Percentiles rank a stretch among this genome's conserved stretches.
phyloP scores from a whole-genome alignment of 495 filamentous ascomycete genomes.

The Hypoxylon fuscum region DNA sequence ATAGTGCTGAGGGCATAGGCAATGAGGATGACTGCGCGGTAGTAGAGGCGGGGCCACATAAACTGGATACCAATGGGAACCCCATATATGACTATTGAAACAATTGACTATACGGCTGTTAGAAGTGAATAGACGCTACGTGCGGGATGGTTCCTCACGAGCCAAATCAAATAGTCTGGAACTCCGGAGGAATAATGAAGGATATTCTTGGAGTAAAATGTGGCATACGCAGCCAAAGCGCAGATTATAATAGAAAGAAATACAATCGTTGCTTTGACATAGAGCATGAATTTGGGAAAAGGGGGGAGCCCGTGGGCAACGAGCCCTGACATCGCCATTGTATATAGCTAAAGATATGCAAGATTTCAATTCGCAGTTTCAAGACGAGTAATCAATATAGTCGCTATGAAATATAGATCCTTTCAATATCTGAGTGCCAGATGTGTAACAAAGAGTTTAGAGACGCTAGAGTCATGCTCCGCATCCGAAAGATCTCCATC shows the following conservation, averaged over 20 bases:
- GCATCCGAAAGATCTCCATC: no score
- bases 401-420: no score
- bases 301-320: conserved; percentile 45
- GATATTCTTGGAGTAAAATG: conserved; percentile 31
- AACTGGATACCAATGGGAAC: conserved; percentile 40
- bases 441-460: no score
- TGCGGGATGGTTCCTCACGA: conserved; percentile 40
- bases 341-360: not conserved
- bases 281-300: conserved; percentile 44
- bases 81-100: conserved; percentile 49
- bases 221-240: conserved; percentile 43
- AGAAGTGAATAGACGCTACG: not conserved
- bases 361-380: no score
- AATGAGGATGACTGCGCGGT: conserved; percentile 44
- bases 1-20: conserved; percentile 46
- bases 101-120: conserved; percentile 38
- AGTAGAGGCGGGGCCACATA: conserved; percentile 45
- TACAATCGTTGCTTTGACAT: conserved; percentile 47
- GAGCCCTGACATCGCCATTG: conserved; percentile 44
- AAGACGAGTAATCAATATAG: no score
- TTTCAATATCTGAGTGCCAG: no score
- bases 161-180: conserved; percentile 48
- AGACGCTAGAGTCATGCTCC: no score
- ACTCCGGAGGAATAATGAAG: conserved; percentile 30
- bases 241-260: conserved; percentile 49